Base-by-base conservation (phyloP, 2,329 filamentous ascomycete species). In the Cytospora piceae region DNA sequence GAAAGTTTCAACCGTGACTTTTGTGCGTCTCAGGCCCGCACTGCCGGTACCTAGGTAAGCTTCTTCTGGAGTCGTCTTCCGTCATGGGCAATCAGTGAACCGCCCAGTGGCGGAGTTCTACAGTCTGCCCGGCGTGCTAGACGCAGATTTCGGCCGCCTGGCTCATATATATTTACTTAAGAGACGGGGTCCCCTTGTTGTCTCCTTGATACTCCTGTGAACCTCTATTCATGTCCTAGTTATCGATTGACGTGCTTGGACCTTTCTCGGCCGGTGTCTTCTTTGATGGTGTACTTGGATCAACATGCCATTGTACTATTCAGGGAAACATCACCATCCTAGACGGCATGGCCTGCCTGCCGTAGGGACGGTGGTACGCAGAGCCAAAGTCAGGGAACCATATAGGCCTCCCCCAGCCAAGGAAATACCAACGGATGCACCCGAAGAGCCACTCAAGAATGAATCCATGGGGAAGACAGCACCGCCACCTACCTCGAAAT, bases 261-360 rank as follows among this genome's bases (percentile, higher is more conserved):
- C 32, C 39, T 31, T 49, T 22, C 17, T 52, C 27, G 22, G 24
- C 24, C 4, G 31, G 20, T 22, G 31, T 24, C n/a, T 24, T 29
- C 46, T 63, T 53, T 31, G 29, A 58, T 32, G 56, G 27, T 12
- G 20, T 32, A 39, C 39, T 27, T 20, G 34, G 42, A 49, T 15
- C 52, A 57, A 24, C 4, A 67, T 67, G 61, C 39, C 61, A 46
- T 67, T 57, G 17, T 67, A 67, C 57, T 53, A 64, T 42, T 49
- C 62, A 14, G 46, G 55, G 17, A 65, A 59, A 46, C 59, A 62
- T 39, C 27, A 27, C 14, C 58, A 29, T 29, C 56, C 62, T 20
- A 52, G 61, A 22, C 46, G 53, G 29, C 61, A 55, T 57, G 53
- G 56, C 5, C 39, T 34, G 15, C 39, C 61, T 14, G 39, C 24